A percentile compares a stretch with the other conserved stretches of the same genome.
Evolutionary conservation across 805 yeast species (phyloP).

Genomic region (Wickerhamiella allomyrinae): DNA sequence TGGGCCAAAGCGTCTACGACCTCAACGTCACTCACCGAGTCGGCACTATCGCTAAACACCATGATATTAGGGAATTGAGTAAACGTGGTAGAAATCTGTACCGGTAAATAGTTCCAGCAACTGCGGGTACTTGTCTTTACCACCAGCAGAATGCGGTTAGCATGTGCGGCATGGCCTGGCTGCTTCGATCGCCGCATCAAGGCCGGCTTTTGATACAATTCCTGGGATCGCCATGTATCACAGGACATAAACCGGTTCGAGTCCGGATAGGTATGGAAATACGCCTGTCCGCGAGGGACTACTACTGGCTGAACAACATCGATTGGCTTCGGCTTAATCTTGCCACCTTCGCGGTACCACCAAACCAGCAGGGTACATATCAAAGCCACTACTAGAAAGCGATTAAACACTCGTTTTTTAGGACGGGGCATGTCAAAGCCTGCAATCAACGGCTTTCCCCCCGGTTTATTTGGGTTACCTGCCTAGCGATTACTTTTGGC

Average conservation of each 20-base stretch:
- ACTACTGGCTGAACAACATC: background rate
- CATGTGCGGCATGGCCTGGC: background rate
- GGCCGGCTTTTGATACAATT: slow-evolving; percentile 1
- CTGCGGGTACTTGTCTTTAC: slow-evolving; percentile 16
- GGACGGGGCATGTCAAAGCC: background rate
- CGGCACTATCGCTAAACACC: slow-evolving; percentile 18
- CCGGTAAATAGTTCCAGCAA: slow-evolving; percentile 19
- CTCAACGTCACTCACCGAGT: slow-evolving; percentile 16
- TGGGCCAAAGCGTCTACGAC: slow-evolving; percentile 17
- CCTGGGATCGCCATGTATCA: slow-evolving; percentile 22
- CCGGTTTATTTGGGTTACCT: too few species aligned
- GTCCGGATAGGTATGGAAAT: slow-evolving; percentile 19
- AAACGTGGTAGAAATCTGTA: slow-evolving; percentile 18
- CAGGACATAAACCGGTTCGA: slow-evolving; percentile 19
- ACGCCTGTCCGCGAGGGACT: slow-evolving; percentile 16
- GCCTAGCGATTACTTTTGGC: too few species aligned
- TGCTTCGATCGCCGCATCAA: background rate
- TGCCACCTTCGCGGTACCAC: background rate
- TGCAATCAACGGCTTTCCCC: too few species aligned
- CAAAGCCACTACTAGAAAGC: background rate
- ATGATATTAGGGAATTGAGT: slow-evolving; percentile 14
- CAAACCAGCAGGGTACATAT: background rate
- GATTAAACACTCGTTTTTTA: background rate
- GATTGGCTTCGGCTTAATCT: background rate
- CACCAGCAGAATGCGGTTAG: slow-evolving; percentile 14